Evolutionary conservation across 1,284 basidiomycete genomes (phyloP).

Genomic region (Puccinia horiana): DNA sequence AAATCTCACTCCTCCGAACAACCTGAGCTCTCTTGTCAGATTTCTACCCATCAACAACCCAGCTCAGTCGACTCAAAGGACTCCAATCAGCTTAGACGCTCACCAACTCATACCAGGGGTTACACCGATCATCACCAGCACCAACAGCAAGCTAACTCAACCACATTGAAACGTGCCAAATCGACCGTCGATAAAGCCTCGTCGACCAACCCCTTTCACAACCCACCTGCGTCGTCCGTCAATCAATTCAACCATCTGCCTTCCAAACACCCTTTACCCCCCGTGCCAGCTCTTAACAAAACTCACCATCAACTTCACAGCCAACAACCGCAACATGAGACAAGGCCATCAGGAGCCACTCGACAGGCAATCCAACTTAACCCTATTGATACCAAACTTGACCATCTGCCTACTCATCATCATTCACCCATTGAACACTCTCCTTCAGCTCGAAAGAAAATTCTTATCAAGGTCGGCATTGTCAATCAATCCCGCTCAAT

Average conservation of each 20-base stretch:
- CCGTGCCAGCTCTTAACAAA: background rate
- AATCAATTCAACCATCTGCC: background rate
- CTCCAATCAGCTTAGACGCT: background rate
- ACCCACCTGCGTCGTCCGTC: background rate
- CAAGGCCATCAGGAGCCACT: background rate
- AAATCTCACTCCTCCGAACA: background rate
- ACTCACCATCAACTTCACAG: background rate
- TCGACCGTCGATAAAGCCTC: background rate
- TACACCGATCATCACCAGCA: background rate
- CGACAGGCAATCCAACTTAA: background rate
- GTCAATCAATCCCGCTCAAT: slow-evolving; percentile 24
- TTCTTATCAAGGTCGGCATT: slow-evolving; percentile 35
- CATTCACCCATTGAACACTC: background rate
- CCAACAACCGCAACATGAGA: background rate
- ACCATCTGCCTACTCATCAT: background rate
- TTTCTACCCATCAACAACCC: background rate
- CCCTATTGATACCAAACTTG: background rate
- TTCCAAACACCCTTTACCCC: background rate
- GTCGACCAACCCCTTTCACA: background rate
- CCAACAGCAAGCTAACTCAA: background rate
- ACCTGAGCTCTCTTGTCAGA: background rate
- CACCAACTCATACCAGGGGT: background rate
- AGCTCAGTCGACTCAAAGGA: background rate
- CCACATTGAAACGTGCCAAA: background rate
- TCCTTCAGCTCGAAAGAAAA: background rate